Base-by-base conservation (phyloP, 1,284 basidiomycete species). In the Erythrobasidium hasegawianum region DNA sequence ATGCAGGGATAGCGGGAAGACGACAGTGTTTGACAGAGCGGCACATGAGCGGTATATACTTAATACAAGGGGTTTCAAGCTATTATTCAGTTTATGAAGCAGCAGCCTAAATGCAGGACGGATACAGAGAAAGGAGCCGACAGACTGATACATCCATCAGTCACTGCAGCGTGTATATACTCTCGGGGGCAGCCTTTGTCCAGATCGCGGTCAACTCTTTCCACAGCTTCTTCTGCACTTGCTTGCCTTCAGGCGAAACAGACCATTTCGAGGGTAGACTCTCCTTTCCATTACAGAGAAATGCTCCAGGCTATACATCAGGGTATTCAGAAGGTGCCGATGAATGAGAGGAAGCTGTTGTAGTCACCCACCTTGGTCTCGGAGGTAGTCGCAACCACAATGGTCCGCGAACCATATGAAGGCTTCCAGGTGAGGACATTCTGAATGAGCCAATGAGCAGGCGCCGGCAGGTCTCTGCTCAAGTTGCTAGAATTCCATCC, bases 401-500 rank as follows among this genome's bases (percentile, higher is more conserved):
- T 10, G 16, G 33, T 58, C 1, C 69, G 41, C 33, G 59, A n/a
- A 4, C 60, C 60, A 9, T 26, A 13, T 29, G 11, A 22, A 11
- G 45, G 38, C 2, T 11, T 27, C 40, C 38, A 27, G n/a, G 43
- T 20, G 22, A 45, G 55, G n/a, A n/a, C n/a, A 11, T 11, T 26
- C 24, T 56, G 18, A 1, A 29, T 27, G 11, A 43, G 5, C 22
- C 18, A 22, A 26, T n/a, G 27, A 22, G 29, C 43, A 5, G 16
- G 16, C 14, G 27, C 40, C n/a, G 50, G 50, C 2, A 61, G 8
- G 27, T 71, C 65, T 13, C 58, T 24, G 4, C 64, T 27, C n/a
- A 75, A 60, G 4, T 68, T 62, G 5, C 57, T 61, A 13, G 57
- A 50, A 59, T 69, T 71, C 2, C 74, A 59, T 0, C 74, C 74